Evolutionary conservation across 1,284 basidiomycete species (phyloP).

Genomic region (Fistulinella staudtii): DNA sequence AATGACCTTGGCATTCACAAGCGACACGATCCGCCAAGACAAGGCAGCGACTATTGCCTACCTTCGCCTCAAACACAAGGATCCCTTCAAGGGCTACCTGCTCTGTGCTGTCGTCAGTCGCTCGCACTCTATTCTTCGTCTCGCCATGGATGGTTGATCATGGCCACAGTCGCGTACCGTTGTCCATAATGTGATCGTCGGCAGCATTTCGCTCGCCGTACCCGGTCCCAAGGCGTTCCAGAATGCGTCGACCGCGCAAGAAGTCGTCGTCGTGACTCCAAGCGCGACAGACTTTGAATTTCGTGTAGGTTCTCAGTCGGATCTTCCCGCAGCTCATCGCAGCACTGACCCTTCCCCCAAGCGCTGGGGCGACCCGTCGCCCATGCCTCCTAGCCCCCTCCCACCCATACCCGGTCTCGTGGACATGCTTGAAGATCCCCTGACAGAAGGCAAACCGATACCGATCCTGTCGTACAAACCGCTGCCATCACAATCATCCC

Average conservation of each 20-base stretch:
- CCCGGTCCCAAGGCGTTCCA: constrained; percentile 69
- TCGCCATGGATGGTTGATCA: constrained; percentile 10
- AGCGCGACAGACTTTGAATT: constrained; percentile 64
- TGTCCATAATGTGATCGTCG: constrained; percentile 69
- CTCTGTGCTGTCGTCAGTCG: constrained; percentile 64
- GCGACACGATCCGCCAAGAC: constrained; percentile 69
- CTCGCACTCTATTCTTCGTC: not conserved
- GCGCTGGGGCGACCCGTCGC: constrained; percentile 71
- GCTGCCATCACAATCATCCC: constrained; percentile 58
- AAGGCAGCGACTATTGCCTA: constrained; percentile 74
- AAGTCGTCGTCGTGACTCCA: constrained; percentile 68
- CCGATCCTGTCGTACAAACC: constrained; percentile 48
- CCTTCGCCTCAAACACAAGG: constrained; percentile 69
- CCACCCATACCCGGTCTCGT: constrained; percentile 20
- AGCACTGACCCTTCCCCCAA: constrained; percentile 25
- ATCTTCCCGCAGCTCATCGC: constrained; percentile 10
- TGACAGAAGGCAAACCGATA: constrained; percentile 2
- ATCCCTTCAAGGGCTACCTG: constrained; percentile 66
- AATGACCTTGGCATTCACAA: constrained; percentile 24
- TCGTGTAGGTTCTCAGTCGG: constrained; percentile 43
- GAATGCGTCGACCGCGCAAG: constrained; percentile 73
- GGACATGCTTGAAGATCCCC: constrained; percentile 10
- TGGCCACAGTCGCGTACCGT: constrained; percentile 50
- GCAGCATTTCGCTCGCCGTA: constrained; percentile 68
- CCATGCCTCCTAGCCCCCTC: constrained; percentile 50